Conservation (phyloP, 257 asterid species). For the Fraxinus anomala region DNA sequence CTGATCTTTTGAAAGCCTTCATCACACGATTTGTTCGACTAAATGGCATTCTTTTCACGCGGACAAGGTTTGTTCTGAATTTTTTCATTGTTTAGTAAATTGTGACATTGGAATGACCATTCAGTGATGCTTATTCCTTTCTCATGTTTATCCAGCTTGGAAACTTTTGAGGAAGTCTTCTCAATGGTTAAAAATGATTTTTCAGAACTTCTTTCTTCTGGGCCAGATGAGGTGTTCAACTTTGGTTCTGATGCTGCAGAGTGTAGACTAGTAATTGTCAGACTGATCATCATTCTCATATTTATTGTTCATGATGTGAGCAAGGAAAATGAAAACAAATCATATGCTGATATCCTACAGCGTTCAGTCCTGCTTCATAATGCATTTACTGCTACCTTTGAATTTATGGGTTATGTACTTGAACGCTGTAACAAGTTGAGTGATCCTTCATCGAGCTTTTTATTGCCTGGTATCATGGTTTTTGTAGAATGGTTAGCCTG, state of each 20-base stretch:
- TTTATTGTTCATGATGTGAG: conserved; percentile 80
- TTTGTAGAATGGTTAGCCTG: conserved; percentile 94
- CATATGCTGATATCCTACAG: conserved; percentile 86
- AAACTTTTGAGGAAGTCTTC: conserved; percentile 80
- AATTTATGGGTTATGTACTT: conserved; percentile 74
- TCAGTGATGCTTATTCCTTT: conserved; percentile 15
- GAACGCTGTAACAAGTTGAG: conserved; percentile 72
- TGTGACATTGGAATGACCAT: background rate
- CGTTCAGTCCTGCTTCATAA: conserved; percentile 86
- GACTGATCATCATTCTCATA: conserved; percentile 73
- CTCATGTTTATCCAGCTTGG: conserved; percentile 61
- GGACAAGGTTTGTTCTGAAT: conserved; percentile 69
- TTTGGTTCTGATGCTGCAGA: conserved; percentile 72
- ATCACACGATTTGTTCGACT: conserved; percentile 72
- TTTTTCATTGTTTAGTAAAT: background rate
- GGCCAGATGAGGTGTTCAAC: conserved; percentile 62
- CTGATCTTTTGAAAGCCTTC: conserved; percentile 60
- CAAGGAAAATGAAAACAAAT: conserved; percentile 74
- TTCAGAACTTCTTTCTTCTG: conserved; percentile 71
- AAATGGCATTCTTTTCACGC: conserved; percentile 86
- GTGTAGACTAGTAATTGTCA: conserved; percentile 64
- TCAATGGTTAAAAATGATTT: conserved; percentile 63
- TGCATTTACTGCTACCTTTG: conserved; percentile 78
- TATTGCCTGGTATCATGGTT: conserved; percentile 86
- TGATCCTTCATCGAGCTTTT: conserved; percentile 75